Conservation (phyloP, 2,329 filamentous ascomycete species). For the Colletotrichum abscissum region DNA sequence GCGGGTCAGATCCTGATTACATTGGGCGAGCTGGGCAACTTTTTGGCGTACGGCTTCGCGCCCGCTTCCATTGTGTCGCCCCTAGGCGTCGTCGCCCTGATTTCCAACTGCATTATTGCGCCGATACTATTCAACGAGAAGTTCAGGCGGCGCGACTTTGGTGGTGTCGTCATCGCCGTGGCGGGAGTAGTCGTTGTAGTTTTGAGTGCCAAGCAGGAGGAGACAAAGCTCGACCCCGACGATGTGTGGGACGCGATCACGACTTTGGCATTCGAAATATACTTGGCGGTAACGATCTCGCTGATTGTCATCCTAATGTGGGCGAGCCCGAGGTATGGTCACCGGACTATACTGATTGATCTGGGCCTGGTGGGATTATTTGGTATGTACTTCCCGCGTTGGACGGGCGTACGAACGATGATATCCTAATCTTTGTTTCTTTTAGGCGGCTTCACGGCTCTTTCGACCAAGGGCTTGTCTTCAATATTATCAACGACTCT, state of each 20-base stretch:
- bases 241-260: conserved; percentile 93
- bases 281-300: conserved; percentile 79
- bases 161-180: conserved; percentile 89
- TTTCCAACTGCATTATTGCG: conserved; percentile 97
- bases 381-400: conserved; percentile 63
- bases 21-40: conserved; percentile 94
- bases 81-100: conserved; percentile 93
- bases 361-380: conserved; percentile 93
- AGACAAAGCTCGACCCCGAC: conserved; percentile 89
- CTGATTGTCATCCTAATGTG: conserved; percentile 84
- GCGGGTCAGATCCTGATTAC: conserved; percentile 91
- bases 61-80: conserved; percentile 98
- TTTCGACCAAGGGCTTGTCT: conserved; percentile 96
- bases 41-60: conserved; percentile 96
- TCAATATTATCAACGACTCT: conserved; percentile 93
- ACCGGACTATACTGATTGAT: conserved; percentile 89
- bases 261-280: conserved; percentile 89
- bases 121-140: conserved; percentile 92
- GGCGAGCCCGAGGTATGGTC: conserved; percentile 85
- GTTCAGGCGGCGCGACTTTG: conserved; percentile 86
- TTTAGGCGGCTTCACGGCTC: conserved; percentile 90
- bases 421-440: conserved; percentile 5
- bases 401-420: not conserved
- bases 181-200: conserved; percentile 92
- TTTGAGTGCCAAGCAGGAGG: conserved; percentile 87